Evolutionary conservation across 164 flowering plant genomes (phyloP), one percentile per base, ranked within the genome.

Genomic region (Vitis rupestris): DNA sequence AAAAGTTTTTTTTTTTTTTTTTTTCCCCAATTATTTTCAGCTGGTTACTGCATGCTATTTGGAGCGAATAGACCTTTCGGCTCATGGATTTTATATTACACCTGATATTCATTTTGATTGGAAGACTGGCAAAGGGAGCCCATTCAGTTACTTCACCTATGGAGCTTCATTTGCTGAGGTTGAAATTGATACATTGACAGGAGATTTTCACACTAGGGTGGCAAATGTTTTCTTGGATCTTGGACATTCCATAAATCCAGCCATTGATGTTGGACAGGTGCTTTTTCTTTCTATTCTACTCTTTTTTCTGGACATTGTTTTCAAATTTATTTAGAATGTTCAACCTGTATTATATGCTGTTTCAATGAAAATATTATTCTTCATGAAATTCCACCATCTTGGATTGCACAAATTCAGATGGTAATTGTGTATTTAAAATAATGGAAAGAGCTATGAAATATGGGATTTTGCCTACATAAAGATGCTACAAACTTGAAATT

Each of bases 201-300:
- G 99, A 75, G 98, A 95, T 83, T 93, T 93, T 78, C 92, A 91
- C 79, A 93, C 99, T 17, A 88, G 92, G 72, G 59, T 72, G 14
- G 93, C 97, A 37, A 77, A 93, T 65, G 68, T 95, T 48, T 47
- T 89, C 61, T 64, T 95, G 84, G 99, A 95, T 88, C 97, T 95
- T 62, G 99, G 99, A 58, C 76, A 80, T 79, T 93, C 99, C 59
- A 74, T 95, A 30, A 93, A 93, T 81, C 99, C 99, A 61, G 98
- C 98, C 2, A 87, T 95, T 72, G 99, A 95, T 83, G 85, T 95
- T 67, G 99, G 99, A 72, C 99, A 95, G 97, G 99, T 95, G 67
- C 29, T 23, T 37, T 37, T 53, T 12, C n/a, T 47, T 30, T 52
- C 31, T 37, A 44, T 50, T 66, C 44, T 56, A 59, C 30, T 1